These are phyloP conservation scores for Cordyceps javanica DNA, from an alignment of 2,329 filamentous ascomycete genomes.

Conservation along the genomic window DNA sequence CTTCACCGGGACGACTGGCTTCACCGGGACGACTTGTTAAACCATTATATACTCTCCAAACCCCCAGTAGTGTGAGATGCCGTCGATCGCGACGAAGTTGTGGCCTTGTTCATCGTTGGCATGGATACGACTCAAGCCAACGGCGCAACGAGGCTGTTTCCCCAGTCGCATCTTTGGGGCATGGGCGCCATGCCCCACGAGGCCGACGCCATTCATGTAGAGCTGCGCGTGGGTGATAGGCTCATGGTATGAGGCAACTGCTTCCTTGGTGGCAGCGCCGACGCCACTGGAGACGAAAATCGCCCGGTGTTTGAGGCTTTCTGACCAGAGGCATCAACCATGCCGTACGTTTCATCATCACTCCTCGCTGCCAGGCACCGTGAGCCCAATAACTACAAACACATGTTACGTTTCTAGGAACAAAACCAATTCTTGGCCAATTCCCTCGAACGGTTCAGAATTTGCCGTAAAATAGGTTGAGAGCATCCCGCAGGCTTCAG, in stretches of 20 bases:
- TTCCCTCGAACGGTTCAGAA: background rate
- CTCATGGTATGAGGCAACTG: background rate
- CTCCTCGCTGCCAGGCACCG: background rate
- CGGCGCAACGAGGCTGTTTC: background rate
- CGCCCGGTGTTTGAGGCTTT: background rate
- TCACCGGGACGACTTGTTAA: too few relatives aligned
- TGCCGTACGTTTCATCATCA: background rate
- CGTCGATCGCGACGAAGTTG: background rate
- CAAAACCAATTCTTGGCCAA: background rate
- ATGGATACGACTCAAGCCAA: background rate
- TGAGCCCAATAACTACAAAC: background rate
- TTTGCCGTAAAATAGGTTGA: background rate
- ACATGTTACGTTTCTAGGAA: background rate
- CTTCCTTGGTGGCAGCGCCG: background rate
- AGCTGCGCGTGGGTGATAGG: background rate
- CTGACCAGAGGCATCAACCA: background rate
- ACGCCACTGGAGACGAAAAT: background rate
- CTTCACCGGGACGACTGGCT: background rate
- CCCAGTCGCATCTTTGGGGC: background rate
- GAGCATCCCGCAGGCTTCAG: background rate
- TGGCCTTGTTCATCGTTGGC: background rate
- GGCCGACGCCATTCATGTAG: background rate
- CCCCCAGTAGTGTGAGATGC: too few relatives aligned
- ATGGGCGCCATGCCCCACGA: background rate
- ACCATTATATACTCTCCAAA: too few relatives aligned